Percentiles rank a stretch among this genome's conserved stretches.
Evolutionary conservation across 2,329 filamentous ascomycete species (phyloP).

Genomic region (Aspergillus novoparasiticus): DNA sequence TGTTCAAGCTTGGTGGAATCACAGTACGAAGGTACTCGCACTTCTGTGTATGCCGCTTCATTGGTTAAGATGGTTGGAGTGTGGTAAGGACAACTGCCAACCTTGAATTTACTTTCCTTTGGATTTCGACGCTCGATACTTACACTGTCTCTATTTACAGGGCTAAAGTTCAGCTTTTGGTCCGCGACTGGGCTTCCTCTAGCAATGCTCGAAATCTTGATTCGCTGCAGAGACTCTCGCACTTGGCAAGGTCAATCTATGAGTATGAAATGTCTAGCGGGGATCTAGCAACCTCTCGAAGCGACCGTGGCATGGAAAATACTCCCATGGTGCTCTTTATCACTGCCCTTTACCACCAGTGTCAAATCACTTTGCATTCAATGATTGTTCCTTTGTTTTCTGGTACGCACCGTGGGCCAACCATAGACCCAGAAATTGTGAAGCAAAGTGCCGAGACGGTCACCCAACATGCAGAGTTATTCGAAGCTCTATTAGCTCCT

Average conservation of each 20-base stretch:
- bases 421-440: neutral
- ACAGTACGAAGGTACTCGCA: neutral
- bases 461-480: neutral
- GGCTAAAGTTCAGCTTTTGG: neutral
- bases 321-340: neutral
- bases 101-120: neutral
- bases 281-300: neutral
- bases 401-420: neutral
- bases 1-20: neutral
- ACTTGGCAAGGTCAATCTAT: neutral
- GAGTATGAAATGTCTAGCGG: neutral
- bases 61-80: slow-evolving; percentile 3
- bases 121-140: neutral
- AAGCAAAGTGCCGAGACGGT: neutral
- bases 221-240: neutral
- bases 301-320: neutral
- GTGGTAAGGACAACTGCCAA: neutral
- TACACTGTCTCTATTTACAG: neutral
- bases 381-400: slow-evolving; percentile 5
- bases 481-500: neutral
- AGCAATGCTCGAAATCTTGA: neutral
- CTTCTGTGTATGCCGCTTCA: neutral
- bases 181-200: neutral
- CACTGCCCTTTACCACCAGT: slow-evolving; percentile 3
- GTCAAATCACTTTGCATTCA: slow-evolving; percentile 3